Evolutionary conservation across 495 filamentous ascomycete genomes (phyloP), one percentile per base, ranked within the genome.

Genomic region (Penicillium argentinense): DNA sequence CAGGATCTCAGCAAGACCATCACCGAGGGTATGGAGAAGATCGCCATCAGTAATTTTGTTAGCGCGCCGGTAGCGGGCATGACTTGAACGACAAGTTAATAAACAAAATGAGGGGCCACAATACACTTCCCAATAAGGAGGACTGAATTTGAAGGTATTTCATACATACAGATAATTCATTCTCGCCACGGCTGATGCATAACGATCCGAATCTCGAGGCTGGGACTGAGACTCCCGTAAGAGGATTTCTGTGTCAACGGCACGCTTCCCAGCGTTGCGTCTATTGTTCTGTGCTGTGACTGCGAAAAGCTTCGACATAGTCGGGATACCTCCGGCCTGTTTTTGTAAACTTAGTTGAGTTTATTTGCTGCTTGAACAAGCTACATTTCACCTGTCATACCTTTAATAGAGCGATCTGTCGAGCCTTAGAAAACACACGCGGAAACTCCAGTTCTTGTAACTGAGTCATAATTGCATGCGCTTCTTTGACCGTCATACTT

Each of bases 11-110:
- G 65, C 46, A 0, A 66, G 53, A 25, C 67, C 75, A 14, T 67
- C 46, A 21, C 62, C 64, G 1, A 77, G 39, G 0, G 73, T 76
- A 47, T 74, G 69, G 3, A 78, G 62, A 45, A 76, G 54, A 38
- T 77, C 73, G 26, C 57, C 56, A 42, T 76, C 63, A 3, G 43
- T 50, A 42, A 79, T 77, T 28, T 62, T 60, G n/a, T 67, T 63
- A 0, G 59, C 52, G 13, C 56, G 54, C 12, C 59, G 64, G 33
- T 75, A 72, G 0, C 54, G 42, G 1, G 50, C 50, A 59, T 78
- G 76, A 26, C 54, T 58, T 18, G 32, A 4, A 3, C 11, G 4
- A 14, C 17, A 17, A n/a, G 19, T 45, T 16, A 45, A 29, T 14
- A 9, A 21, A 2, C 5, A 26, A 26, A 26, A n/a, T n/a, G n/a